Evolutionary conservation across 2,329 filamentous ascomycete genomes (phyloP).

Genomic region (Dichotomopilus funicola): DNA sequence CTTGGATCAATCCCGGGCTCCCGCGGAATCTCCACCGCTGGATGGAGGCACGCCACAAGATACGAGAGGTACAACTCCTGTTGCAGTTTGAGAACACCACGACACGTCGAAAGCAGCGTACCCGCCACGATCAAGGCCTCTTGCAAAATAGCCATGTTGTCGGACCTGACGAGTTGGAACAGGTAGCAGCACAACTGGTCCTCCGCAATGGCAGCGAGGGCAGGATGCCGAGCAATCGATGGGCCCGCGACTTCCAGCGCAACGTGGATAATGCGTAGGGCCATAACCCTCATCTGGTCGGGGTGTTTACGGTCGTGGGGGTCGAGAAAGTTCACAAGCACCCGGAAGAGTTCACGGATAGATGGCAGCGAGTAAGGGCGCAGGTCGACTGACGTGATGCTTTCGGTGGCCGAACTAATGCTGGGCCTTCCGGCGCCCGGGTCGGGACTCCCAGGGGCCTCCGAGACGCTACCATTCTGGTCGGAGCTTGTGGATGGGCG

Average conservation of each 20-base stretch:
- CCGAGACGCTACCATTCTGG: conserved; percentile 27
- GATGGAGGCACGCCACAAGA: conserved; percentile 86
- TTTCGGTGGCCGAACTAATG: conserved; percentile 24
- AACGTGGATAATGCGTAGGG: conserved; percentile 91
- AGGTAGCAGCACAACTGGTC: conserved; percentile 90
- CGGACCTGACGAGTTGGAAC: conserved; percentile 92
- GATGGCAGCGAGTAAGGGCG: conserved; percentile 91
- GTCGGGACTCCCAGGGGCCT: conserved; percentile 19
- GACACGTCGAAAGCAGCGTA: conserved; percentile 83
- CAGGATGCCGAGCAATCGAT: conserved; percentile 87
- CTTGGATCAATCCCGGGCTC: conserved; percentile 86
- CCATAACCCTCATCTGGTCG: conserved; percentile 95
- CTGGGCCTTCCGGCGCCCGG: conserved; percentile 22
- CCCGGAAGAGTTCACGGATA: conserved; percentile 88
- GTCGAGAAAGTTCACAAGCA: conserved; percentile 87
- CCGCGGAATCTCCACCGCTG: conserved; percentile 85
- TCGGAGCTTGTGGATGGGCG: conserved; percentile 39
- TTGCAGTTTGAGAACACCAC: conserved; percentile 85
- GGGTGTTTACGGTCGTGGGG: conserved; percentile 89
- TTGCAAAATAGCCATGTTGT: conserved; percentile 91
- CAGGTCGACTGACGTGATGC: conserved; percentile 49
- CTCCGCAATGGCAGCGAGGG: conserved; percentile 78
- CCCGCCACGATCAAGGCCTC: conserved; percentile 88
- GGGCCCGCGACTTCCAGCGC: conserved; percentile 93
- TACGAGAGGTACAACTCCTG: conserved; percentile 96